Evolutionary conservation across 306 rosid genomes (phyloP).

Genomic region (Lathyrus sativus): DNA sequence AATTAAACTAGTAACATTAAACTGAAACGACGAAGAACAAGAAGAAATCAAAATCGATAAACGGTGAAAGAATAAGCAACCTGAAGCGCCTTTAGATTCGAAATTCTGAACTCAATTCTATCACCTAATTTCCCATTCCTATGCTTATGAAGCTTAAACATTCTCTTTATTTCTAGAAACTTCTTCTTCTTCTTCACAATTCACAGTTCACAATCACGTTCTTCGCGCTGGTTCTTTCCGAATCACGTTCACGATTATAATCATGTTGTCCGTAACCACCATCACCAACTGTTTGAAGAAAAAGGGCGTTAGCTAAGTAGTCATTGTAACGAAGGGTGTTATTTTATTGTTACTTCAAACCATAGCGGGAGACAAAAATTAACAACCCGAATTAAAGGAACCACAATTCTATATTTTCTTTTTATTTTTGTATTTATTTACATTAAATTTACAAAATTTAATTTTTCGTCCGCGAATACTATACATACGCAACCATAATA

Average conservation of each 20-base stretch:
- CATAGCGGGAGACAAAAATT: constrained; percentile 26
- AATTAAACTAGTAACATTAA: background rate
- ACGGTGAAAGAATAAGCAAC: constrained; percentile 29
- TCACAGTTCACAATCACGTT: background rate
- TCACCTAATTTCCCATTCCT: constrained; percentile 59
- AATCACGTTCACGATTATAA: constrained; percentile 36
- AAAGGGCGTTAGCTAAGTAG: constrained; percentile 66
- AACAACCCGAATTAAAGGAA: background rate
- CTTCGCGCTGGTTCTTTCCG: background rate
- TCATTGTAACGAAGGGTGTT: constrained; percentile 70
- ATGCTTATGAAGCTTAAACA: constrained; percentile 80
- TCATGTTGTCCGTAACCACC: constrained; percentile 49
- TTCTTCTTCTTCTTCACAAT: background rate
- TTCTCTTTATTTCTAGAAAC: constrained; percentile 37
- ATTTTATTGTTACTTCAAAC: constrained; percentile 53
- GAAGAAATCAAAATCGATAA: background rate
- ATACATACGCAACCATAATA: too few species aligned
- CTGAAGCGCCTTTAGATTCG: constrained; percentile 62
- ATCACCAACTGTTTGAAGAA: constrained; percentile 59
- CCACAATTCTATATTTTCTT: background rate
- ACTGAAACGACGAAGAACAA: background rate
- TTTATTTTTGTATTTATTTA: too few species aligned
- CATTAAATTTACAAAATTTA: too few species aligned
- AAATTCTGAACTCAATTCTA: constrained; percentile 56
- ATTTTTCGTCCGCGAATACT: too few species aligned